Conservation (phyloP, 2,329 filamentous ascomycete genomes). For the Colletotrichum orchidophilum region DNA sequence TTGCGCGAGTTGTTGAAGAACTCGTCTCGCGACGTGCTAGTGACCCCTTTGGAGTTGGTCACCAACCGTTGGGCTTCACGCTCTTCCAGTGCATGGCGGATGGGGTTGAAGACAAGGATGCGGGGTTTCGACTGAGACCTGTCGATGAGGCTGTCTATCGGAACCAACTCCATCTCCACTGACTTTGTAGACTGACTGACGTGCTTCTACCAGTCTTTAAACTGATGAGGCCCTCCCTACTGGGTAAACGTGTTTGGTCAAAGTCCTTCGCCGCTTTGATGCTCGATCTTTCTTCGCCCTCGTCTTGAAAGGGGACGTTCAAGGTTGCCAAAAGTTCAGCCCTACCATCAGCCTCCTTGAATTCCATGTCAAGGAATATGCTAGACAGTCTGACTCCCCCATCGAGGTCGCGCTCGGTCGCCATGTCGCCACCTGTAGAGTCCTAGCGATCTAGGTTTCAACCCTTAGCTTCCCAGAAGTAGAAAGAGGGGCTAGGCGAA, state of each 20-base stretch:
- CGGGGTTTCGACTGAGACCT: constrained; percentile 30
- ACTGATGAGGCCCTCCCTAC: background rate
- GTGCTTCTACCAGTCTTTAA: background rate
- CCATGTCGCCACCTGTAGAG: background rate
- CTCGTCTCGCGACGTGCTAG: constrained; percentile 33
- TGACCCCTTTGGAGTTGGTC: constrained; percentile 34
- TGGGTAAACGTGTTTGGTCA: background rate
- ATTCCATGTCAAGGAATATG: background rate
- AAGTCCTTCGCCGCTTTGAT: too few relatives aligned
- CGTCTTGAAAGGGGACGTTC: background rate
- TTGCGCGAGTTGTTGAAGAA: constrained; percentile 35
- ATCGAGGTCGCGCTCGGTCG: background rate
- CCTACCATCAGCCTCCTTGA: background rate
- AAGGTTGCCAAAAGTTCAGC: background rate
- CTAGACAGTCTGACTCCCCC: background rate
- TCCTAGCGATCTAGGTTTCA: background rate
- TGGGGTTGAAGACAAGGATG: constrained; percentile 38
- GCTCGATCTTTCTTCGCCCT: background rate
- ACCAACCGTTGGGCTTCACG: constrained; percentile 31
- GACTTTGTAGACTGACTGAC: background rate
- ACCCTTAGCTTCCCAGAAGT: background rate
- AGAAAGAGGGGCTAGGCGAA: background rate
- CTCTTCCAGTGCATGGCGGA: constrained; percentile 31
- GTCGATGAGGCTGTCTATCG: background rate
- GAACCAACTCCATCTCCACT: background rate